A percentile compares a stretch with the other conserved stretches of the same genome.
Evolutionary conservation across 1,139 yeast genomes (phyloP).

Genomic region (Waltiozyma sp.): DNA sequence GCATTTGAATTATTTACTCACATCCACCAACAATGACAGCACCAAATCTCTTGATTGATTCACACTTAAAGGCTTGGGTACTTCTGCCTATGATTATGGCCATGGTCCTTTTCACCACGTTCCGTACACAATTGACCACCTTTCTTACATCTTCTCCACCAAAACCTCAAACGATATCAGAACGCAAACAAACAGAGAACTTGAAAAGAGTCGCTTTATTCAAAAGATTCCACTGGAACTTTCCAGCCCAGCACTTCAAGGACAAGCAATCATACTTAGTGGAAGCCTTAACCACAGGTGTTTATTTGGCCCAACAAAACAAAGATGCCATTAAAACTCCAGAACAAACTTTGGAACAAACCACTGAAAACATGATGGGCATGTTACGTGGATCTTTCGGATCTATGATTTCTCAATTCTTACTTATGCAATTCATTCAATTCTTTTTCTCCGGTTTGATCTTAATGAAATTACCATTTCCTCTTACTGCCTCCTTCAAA

Average conservation of each 20-base stretch:
- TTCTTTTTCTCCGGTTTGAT: conserved; percentile 89
- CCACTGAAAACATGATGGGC: conserved; percentile 65
- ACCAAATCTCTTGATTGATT: conserved; percentile 63
- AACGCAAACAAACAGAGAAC: conserved; percentile 48
- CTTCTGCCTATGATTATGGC: conserved; percentile 79
- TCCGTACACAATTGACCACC: conserved; percentile 59
- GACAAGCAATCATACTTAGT: conserved; percentile 35
- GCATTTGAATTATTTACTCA: background rate
- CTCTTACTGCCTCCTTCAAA: conserved; percentile 80
- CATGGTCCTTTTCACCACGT: conserved; percentile 82
- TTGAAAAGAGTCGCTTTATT: conserved; percentile 46
- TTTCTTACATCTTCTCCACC: conserved; percentile 44
- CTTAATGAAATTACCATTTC: conserved; percentile 70
- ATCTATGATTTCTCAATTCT: conserved; percentile 81
- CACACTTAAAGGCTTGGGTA: conserved; percentile 82
- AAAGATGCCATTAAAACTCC: conserved; percentile 37
- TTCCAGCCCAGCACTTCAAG: conserved; percentile 37
- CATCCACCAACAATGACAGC: conserved; percentile 8
- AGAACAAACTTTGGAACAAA: conserved; percentile 60
- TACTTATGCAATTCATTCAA: conserved; percentile 95
- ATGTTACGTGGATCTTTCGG: conserved; percentile 77
- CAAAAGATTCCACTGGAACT: conserved; percentile 34
- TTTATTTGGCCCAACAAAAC: conserved; percentile 28
- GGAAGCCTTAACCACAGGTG: conserved; percentile 38
- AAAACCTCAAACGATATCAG: conserved; percentile 39